Evolutionary conservation across 2,329 filamentous ascomycete genomes (phyloP).

Genomic region (Trichophaea hybrida): DNA sequence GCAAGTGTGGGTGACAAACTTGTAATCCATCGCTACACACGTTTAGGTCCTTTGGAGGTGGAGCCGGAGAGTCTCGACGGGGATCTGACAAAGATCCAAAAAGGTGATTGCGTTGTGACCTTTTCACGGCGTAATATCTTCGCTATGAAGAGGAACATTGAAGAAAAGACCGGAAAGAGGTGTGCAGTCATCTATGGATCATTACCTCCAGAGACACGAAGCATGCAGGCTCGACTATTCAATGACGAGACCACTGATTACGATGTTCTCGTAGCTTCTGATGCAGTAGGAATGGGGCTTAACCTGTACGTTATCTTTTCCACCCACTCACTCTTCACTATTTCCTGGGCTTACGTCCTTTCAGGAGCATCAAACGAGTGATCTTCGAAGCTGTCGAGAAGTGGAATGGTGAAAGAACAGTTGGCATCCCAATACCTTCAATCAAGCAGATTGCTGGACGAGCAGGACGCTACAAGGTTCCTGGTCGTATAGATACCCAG

Average conservation of each 20-base stretch:
- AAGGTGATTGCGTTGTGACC: conserved; percentile 79
- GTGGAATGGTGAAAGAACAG: conserved; percentile 45
- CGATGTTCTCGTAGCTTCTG: conserved; percentile 82
- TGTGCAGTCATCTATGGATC: conserved; percentile 90
- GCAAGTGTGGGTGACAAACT: conserved; percentile 68
- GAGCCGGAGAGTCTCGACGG: conserved; percentile 44
- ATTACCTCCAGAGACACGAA: conserved; percentile 80
- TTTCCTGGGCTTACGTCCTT: conserved; percentile 17
- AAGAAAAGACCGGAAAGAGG: conserved; percentile 57
- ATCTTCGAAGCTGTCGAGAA: conserved; percentile 72
- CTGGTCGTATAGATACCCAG: conserved; percentile 28
- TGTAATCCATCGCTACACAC: conserved; percentile 66
- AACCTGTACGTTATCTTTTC: conserved; percentile 50
- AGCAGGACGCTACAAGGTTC: conserved; percentile 68
- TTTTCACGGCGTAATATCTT: conserved; percentile 79
- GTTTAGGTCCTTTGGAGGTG: conserved; percentile 62
- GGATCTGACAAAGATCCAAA: conserved; percentile 53
- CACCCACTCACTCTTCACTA: not conserved
- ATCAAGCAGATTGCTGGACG: conserved; percentile 91
- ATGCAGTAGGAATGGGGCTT: conserved; percentile 93
- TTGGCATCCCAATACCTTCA: conserved; percentile 54
- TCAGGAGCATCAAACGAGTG: conserved; percentile 64
- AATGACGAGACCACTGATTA: conserved; percentile 94
- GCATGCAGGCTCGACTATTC: conserved; percentile 80
- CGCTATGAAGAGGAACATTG: conserved; percentile 61